Evolutionary conservation across 2,329 filamentous ascomycete genomes (phyloP).

Genomic region (Colletotrichum sojae): DNA sequence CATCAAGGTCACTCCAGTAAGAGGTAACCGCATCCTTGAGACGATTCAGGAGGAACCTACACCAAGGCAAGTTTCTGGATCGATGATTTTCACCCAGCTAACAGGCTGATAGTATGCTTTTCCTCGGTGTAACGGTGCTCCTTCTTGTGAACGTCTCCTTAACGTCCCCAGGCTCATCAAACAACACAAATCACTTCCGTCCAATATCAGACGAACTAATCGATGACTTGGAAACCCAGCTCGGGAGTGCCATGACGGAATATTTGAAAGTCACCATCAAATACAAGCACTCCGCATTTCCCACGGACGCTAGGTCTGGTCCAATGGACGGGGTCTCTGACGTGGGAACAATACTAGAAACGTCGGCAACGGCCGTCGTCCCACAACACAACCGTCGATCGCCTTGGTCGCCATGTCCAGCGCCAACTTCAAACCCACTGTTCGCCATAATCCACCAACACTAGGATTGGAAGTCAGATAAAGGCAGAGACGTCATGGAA

Average conservation of each 20-base stretch:
- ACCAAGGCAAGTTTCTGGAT: constrained; percentile 53
- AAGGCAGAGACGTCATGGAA: constrained; percentile 59
- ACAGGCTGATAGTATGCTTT: constrained; percentile 54
- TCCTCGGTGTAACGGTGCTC: constrained; percentile 60
- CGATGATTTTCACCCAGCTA: neutral
- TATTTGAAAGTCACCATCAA: constrained; percentile 67
- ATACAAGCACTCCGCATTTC: constrained; percentile 72
- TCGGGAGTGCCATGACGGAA: constrained; percentile 62
- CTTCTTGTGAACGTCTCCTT: constrained; percentile 64
- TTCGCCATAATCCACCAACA: constrained; percentile 60
- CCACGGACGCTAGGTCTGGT: constrained; percentile 47
- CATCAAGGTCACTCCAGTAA: constrained; percentile 60
- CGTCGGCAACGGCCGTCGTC: constrained; percentile 65
- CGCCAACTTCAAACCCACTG: constrained; percentile 55
- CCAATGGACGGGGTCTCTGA: constrained; percentile 52
- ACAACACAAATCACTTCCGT: constrained; percentile 46
- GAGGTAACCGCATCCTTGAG: constrained; percentile 57
- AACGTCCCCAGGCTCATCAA: constrained; percentile 14
- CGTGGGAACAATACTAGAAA: constrained; percentile 66
- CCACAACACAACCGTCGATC: constrained; percentile 64
- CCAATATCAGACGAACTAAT: constrained; percentile 70
- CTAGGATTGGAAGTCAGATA: constrained; percentile 67
- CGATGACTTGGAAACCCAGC: constrained; percentile 69
- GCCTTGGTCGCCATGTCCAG: constrained; percentile 64
- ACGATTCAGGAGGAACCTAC: constrained; percentile 59